Evolutionary conservation across 2,329 filamentous ascomycete genomes (phyloP), one percentile per base, ranked within the genome.

Genomic region (Penicillium sclerotiorum): DNA sequence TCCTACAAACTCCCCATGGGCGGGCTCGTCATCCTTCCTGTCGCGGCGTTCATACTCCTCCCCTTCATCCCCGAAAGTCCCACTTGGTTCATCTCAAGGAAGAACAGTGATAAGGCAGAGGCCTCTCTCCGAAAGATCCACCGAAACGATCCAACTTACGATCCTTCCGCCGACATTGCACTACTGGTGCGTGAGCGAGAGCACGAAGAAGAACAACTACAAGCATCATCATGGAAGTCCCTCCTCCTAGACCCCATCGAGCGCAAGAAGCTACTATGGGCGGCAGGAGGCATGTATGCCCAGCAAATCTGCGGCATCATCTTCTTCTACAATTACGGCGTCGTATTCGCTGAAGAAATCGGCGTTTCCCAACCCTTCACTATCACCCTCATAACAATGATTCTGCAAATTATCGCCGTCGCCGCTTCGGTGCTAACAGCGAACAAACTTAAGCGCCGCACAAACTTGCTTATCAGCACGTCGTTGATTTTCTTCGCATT

Each of bases 221-320:
- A 54, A 1, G 56, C 69, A 27, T 69, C 73, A 1, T 64, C 64
- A 5, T 78, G 75, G 76, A 39, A 49, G 9, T 64, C 69, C 5
- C 66, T 78, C 1, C 13, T 78, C 47, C 67, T 57, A 0, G 74
- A 79, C 33, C 76, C 75, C 0, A 63, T 77, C 27, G 76, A 78
- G 59, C 66, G 75, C 13, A 69, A 74, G 23, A 80, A 79, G 59
- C 62, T 78, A 11, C 61, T 79, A 18, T 78, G 71, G 58, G 68
- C 69, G 13, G 70, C 68, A 7, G 76, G 76, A 9, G 75, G 73
- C 18, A 63, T 78, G 50, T 65, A 75, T 32, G 72, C 74, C 2
- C 76, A 79, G 56, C 76, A 79, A 62, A 75, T 79, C 63, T 75
- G 75, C 63, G 75, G 76, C 17, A 78, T 78, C 45, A 72, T 75